A percentile compares a stretch with the other conserved stretches of the same genome.
Conservation (phyloP, 345 rosid genomes). For the Reutealis trisperma region DNA sequence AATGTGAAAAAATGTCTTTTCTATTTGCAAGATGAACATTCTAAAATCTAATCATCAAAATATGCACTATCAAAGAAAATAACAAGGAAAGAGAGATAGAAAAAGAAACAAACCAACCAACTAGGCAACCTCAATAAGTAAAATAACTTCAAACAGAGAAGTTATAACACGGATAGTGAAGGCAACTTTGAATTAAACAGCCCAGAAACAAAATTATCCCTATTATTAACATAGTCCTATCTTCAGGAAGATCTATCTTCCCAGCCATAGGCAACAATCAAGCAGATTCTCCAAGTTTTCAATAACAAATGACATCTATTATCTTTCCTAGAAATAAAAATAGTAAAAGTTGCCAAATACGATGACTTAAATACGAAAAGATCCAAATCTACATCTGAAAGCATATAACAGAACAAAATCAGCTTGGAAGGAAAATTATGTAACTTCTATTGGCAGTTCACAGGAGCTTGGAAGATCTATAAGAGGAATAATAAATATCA, state of each 20-base stretch:
- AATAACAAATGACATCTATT: not conserved
- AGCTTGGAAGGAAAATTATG: not conserved
- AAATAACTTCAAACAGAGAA: not conserved
- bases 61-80: not conserved
- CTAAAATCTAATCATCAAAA: not conserved
- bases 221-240: not conserved
- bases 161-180: not conserved
- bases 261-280: not conserved
- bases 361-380: not conserved
- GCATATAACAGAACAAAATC: not conserved
- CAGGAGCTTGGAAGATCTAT: not conserved
- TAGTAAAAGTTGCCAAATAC: not conserved
- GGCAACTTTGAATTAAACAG: not conserved
- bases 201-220: not conserved
- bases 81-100: not conserved
- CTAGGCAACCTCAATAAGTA: constrained; percentile 3
- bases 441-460: constrained; percentile 7
- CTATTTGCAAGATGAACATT: not conserved
- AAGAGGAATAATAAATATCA: not conserved
- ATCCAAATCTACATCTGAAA: not conserved
- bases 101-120: not conserved
- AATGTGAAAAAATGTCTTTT: not conserved
- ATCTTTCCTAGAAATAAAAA: not conserved
- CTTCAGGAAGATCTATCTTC: not conserved
- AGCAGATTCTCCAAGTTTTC: not conserved